Evolutionary conservation across 805 yeast genomes (phyloP).

Genomic region (Hanseniaspora clermontiae): DNA sequence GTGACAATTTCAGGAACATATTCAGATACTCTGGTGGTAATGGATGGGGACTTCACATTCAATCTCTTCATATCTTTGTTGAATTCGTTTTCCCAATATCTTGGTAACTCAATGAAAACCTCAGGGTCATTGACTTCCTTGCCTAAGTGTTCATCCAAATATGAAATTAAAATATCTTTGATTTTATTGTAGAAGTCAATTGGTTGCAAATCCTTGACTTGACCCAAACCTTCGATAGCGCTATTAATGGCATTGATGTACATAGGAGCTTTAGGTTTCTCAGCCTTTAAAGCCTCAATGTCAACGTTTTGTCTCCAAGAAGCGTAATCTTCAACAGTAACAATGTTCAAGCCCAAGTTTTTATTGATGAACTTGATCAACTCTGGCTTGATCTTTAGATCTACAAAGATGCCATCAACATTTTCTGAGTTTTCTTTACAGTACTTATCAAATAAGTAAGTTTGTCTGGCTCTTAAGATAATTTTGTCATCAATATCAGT

Average conservation of each 20-base stretch:
- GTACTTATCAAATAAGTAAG: constrained; percentile 59
- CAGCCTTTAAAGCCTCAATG: constrained; percentile 36
- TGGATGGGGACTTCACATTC: constrained; percentile 72
- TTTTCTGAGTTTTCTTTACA: constrained; percentile 25
- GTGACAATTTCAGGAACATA: constrained; percentile 83
- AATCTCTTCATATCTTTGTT: constrained; percentile 75
- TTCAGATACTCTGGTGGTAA: constrained; percentile 90
- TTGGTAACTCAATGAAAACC: constrained; percentile 67
- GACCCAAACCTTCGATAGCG: constrained; percentile 30
- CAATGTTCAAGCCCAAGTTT: constrained; percentile 37
- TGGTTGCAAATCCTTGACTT: constrained; percentile 20
- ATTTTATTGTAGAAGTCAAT: constrained; percentile 36
- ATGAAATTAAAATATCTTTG: constrained; percentile 67
- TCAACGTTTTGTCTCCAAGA: constrained; percentile 44
- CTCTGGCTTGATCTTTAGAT: constrained; percentile 31
- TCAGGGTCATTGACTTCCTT: constrained; percentile 70
- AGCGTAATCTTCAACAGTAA: constrained; percentile 30
- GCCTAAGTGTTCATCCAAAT: constrained; percentile 61
- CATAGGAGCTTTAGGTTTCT: constrained; percentile 81
- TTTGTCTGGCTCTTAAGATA: constrained; percentile 87
- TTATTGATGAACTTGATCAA: constrained; percentile 38
- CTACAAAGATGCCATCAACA: constrained; percentile 28
- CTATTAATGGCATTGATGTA: constrained; percentile 54
- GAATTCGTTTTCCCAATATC: constrained; percentile 78
- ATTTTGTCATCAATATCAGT: constrained; percentile 98